Evolutionary conservation across 179 eudicot genomes (phyloP).

Genomic region (Silene coronaria): DNA sequence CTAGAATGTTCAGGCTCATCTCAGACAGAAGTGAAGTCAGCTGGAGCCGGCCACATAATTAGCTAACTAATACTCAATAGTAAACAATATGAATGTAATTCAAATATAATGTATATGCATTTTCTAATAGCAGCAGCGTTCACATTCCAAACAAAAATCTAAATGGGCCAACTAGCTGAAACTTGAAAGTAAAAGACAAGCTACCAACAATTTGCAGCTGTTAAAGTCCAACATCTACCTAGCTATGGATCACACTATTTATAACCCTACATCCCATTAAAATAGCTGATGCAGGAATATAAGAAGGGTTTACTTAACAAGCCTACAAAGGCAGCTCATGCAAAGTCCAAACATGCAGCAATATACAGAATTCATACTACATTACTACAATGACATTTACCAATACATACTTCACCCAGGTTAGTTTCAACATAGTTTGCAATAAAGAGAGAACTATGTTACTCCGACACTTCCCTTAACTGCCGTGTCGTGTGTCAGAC

Average conservation of each 20-base stretch:
- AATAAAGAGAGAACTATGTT: not conserved
- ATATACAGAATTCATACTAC: not conserved
- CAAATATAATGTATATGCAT: not conserved
- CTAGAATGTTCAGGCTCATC: slow-evolving; percentile 77
- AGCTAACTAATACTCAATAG: not conserved
- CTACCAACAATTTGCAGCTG: not conserved
- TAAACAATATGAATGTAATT: not conserved
- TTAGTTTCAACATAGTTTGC: too few relatives aligned
- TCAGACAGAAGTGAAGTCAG: slow-evolving; percentile 81
- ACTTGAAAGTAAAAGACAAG: not conserved
- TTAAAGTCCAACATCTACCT: not conserved
- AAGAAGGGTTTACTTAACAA: not conserved
- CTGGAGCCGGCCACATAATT: slow-evolving; percentile 37
- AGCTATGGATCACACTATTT: not conserved
- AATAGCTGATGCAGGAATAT: not conserved
- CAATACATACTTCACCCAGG: not conserved
- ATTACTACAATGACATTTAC: not conserved
- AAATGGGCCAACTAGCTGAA: not conserved
- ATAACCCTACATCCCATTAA: not conserved
- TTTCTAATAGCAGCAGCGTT: not conserved
- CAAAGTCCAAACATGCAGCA: not conserved
- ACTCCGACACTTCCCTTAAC: too few relatives aligned
- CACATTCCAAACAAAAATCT: not conserved
- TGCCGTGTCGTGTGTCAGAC: too few relatives aligned
- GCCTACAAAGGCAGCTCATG: not conserved